Evolutionary conservation across 2,329 filamentous ascomycete species (phyloP).

Genomic region (Thelonectria discophora): DNA sequence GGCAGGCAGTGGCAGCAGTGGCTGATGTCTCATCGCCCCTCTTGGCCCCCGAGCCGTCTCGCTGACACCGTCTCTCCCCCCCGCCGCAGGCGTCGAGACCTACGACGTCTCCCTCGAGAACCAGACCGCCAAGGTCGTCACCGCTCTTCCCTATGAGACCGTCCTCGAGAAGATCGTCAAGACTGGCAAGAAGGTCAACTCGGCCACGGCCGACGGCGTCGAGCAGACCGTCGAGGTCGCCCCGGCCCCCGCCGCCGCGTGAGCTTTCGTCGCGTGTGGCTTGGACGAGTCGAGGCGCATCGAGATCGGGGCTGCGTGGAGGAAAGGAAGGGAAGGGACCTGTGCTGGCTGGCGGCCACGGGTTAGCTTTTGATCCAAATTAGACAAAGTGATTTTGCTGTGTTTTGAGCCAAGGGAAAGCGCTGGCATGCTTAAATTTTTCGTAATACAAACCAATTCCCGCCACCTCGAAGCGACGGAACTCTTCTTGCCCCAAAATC

Average conservation of each 20-base stretch:
- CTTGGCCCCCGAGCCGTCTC: neutral
- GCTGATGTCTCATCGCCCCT: neutral
- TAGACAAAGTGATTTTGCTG: slow-evolving; percentile 24
- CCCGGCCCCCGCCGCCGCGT: slow-evolving; percentile 48
- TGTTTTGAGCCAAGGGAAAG: slow-evolving; percentile 31
- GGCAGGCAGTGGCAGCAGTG: neutral
- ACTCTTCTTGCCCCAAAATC: neutral
- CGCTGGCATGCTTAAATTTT: slow-evolving; percentile 30
- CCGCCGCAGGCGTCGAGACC: slow-evolving; percentile 77
- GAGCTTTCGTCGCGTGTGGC: neutral
- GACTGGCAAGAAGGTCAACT: slow-evolving; percentile 92
- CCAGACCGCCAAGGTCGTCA: slow-evolving; percentile 81
- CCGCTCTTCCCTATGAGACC: slow-evolving; percentile 78
- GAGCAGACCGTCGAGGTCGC: slow-evolving; percentile 59
- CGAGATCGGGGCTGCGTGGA: slow-evolving; percentile 5
- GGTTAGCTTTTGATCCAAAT: slow-evolving; percentile 33
- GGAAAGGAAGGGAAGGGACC: neutral
- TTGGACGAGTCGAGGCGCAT: slow-evolving; percentile 9
- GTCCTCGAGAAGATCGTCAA: slow-evolving; percentile 91
- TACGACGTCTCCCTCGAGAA: slow-evolving; percentile 88
- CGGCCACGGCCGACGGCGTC: slow-evolving; percentile 74
- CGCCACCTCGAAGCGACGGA: neutral
- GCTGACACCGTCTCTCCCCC: slow-evolving; percentile 7
- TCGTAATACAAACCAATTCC: slow-evolving; percentile 24
- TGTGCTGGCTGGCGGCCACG: slow-evolving; percentile 11